Base-by-base conservation (phyloP, 2,329 filamentous ascomycete genomes). In the Colletotrichum gloeosporioides region DNA sequence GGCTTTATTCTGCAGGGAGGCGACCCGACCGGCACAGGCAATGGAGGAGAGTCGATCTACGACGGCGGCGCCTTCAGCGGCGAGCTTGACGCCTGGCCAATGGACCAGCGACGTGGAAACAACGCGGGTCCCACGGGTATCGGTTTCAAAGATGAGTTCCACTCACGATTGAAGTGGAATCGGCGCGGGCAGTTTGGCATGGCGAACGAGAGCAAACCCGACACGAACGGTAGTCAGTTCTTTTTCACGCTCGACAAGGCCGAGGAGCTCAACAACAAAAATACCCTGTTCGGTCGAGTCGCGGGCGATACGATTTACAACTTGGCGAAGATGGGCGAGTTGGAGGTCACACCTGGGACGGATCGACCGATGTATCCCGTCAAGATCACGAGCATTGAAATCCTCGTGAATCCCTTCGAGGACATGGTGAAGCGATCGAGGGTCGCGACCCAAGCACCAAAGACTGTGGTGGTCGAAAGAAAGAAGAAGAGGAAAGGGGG, bases 301-400 rank as follows among this genome's bases (percentile, higher is more conserved):
- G 95, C 95, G 44, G 97, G 96, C 32, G 95, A 99, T 79, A 98
- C 96, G 18, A 97, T 99, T 71, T 99, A 98, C 87, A 99, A 98
- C 84, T 85, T 99, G 81, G 93, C 96, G 82, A 98, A 96, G 85
- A 98, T 99, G 89, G 96, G 94, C 25, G 96, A 99, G 83, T 92
- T 92, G 1, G 97, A 99, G 82, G 87, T 98, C 22, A 91, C 93
- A 31, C 93, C 95, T 71, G 93, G 93, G 18, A 93, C 91, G 8
- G 96, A 99, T 78, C 90, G 95, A 77, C 96, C 96, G 3, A 85
- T 98, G 65, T 99, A 98, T 83, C 94, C 96, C 0, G 92, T 95
- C 44, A 96, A 93, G 84, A 93, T 99, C 75, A 92, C 92, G 6
- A 88, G 89, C 25, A 88, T 94, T 32, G 95, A 97, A 83, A 92